These are phyloP conservation scores for Pouteria glomerata DNA, from an alignment of 148 eudicot genomes.

Conservation along the genomic window DNA sequence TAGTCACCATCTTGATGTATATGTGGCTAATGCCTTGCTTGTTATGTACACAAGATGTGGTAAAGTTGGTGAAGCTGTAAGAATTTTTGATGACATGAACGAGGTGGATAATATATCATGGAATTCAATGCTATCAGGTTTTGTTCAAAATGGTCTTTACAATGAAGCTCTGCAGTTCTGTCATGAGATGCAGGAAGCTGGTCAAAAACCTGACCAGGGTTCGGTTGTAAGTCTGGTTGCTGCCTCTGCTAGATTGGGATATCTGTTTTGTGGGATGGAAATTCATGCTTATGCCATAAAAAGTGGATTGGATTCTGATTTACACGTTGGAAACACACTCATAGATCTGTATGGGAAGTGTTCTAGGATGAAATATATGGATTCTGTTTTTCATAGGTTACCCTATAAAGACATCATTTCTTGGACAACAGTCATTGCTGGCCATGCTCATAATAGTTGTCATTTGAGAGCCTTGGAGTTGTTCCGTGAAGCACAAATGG, in stretches of 20 bases:
- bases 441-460: conserved; percentile 50
- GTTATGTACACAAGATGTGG: conserved; percentile 66
- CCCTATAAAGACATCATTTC: conserved; percentile 51
- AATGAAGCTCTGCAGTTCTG: conserved; percentile 44
- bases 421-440: conserved; percentile 73
- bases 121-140: conserved; percentile 77
- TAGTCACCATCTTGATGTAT: conserved; percentile 35
- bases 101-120: conserved; percentile 61
- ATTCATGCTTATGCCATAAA: conserved; percentile 77
- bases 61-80: conserved; percentile 55
- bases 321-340: conserved; percentile 69
- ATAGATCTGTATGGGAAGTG: conserved; percentile 86
- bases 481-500: conserved; percentile 44
- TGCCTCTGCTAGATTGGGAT: conserved; percentile 51
- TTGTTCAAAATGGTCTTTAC: conserved; percentile 57
- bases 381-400: conserved; percentile 49
- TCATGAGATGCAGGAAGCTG: conserved; percentile 36
- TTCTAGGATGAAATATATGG: conserved; percentile 39
- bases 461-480: conserved; percentile 47
- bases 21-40: conserved; percentile 78
- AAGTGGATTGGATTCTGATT: conserved; percentile 43
- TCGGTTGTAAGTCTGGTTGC: conserved; percentile 60
- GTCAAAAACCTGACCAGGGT: conserved; percentile 53
- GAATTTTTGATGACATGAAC: conserved; percentile 35
- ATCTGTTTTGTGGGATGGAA: conserved; percentile 65